Base-by-base conservation (phyloP, 2,329 filamentous ascomycete genomes). In the Plenodomus lindquistii region DNA sequence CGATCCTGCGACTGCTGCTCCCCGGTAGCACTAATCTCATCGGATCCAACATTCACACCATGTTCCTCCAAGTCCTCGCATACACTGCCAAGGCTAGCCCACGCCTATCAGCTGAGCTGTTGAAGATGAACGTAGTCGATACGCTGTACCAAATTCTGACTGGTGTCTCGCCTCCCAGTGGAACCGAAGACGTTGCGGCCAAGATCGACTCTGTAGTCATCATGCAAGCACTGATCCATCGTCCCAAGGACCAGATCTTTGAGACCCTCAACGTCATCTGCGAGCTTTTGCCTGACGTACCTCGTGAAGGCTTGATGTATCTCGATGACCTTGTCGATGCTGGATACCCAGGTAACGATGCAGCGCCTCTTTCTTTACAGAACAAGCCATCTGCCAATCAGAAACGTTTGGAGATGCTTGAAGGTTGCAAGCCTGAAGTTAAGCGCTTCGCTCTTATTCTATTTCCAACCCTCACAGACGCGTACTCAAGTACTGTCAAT, bases 241-340 rank as follows among this genome's bases (percentile, higher is more conserved):
- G 93, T 35, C 94, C 94, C 6, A 86, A 92, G 47, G 95, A 99
- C 60, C 94, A 99, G 73, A 89, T 99, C 16, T 94, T 93, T 60
- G 94, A 99, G 77, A 97, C 95, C 1, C 81, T 99, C 55, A 97
- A 97, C 69, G 91, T 99, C 55, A 91, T 99, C 56, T 97, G 94
- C 76, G 94, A 99, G 75, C 79, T 99, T 22, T 80, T 99, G 29
- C 92, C 93, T 1, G 86, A 84, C 41, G 78, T 93, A 15, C 85
- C 87, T 11, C 80, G 79, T 41, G 78, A 82, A 42, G 76, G 76
- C 31, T 69, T 80, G 4, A 74, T 74, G n/a, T 79, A 77, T 51
- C 66, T 80, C 16, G 79, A 84, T 43, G 76, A 78, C 45, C 66
- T 81, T 15, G 65, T 70, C 41, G 77, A 79, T 62, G 73, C 77